phyloP scores from a whole-genome alignment of 2,329 filamentous ascomycete genomes.

The Juglanconis sp. region DNA sequence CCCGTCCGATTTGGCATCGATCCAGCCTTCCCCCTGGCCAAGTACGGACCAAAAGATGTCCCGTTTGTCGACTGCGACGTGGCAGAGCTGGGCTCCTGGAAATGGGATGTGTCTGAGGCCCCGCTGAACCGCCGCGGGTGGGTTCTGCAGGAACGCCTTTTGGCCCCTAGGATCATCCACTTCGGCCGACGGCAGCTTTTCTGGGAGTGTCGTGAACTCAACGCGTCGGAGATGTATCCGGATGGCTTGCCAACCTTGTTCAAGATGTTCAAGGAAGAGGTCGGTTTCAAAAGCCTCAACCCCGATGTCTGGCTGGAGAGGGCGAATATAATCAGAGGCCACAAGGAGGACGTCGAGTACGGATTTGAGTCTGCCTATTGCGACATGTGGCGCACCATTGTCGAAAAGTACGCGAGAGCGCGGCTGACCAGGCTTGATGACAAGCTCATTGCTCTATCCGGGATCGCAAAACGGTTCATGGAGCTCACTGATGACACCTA shows the following conservation, averaged over 20 bases:
- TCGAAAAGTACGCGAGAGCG: neutral
- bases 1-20: no score
- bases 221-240: neutral
- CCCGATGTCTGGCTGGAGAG: neutral
- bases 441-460: slow-evolving; percentile 15
- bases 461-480: neutral
- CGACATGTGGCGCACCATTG: neutral
- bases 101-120: neutral
- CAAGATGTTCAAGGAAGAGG: neutral
- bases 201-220: slow-evolving; percentile 21
- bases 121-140: slow-evolving; percentile 21
- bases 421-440: neutral
- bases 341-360: neutral
- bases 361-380: neutral
- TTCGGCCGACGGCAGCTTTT: slow-evolving; percentile 20
- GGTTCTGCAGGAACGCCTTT: slow-evolving; percentile 24
- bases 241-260: no score
- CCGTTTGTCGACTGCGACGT: neutral
- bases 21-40: no score
- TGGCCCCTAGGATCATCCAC: slow-evolving; percentile 22
- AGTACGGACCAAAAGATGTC: no score
- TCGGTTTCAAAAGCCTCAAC: neutral
- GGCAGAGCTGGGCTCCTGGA: no score
- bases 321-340: neutral
- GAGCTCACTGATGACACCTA: no score